Evolutionary conservation across 805 yeast species (phyloP).

Genomic region (Metschnikowia continentalis): DNA sequence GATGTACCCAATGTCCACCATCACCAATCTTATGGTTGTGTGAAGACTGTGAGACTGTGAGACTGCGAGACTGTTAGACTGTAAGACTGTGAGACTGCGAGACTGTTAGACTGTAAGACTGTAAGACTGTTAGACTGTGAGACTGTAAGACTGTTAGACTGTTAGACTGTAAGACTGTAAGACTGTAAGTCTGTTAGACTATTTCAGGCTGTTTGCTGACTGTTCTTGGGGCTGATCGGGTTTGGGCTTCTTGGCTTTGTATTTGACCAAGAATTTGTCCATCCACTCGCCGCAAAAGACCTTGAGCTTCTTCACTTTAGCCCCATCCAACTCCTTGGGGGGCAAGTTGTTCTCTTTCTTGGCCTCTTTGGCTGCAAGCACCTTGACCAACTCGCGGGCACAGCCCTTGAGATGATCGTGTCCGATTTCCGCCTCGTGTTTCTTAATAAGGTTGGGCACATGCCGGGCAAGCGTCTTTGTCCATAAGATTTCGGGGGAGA

Average conservation of each 20-base stretch:
- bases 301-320: slow-evolving; percentile 66
- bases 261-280: slow-evolving; percentile 57
- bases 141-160: too few species aligned
- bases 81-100: too few species aligned
- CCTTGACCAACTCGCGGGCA: slow-evolving; percentile 72
- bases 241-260: slow-evolving; percentile 34
- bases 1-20: too few species aligned
- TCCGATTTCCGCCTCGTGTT: slow-evolving; percentile 62
- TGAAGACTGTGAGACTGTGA: too few species aligned
- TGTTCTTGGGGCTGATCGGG: neutral
- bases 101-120: too few species aligned
- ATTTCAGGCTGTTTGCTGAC: too few species aligned
- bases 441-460: slow-evolving; percentile 75
- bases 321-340: slow-evolving; percentile 56
- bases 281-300: slow-evolving; percentile 58
- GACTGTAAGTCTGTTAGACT: too few species aligned
- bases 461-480: slow-evolving; percentile 56
- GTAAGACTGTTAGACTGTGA: too few species aligned
- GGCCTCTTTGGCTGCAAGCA: slow-evolving; percentile 64
- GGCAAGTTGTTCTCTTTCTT: slow-evolving; percentile 42
- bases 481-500: slow-evolving; percentile 34
- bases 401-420: slow-evolving; percentile 70
- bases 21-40: too few species aligned
- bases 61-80: too few species aligned
- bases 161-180: too few species aligned